Conservation (phyloP, 768 basidiomycete species). For the Termitomyces sp. region DNA sequence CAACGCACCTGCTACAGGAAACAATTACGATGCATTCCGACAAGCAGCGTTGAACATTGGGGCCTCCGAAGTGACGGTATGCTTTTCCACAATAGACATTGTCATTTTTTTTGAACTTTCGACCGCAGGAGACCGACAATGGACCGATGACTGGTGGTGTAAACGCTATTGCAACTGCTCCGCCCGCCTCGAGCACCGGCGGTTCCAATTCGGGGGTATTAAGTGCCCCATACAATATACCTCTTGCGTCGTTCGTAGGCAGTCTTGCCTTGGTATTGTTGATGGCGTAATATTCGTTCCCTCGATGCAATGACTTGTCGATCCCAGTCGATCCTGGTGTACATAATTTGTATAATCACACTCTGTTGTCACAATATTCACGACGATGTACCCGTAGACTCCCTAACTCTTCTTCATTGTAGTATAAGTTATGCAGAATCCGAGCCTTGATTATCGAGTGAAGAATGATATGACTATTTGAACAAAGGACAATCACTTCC, state of each 20-base stretch:
- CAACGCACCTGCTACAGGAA: constrained; percentile 45
- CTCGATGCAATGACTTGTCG: background rate
- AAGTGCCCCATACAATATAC: background rate
- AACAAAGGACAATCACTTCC: constrained; percentile 1
- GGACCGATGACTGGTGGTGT: constrained; percentile 43
- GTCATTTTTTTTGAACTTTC: background rate
- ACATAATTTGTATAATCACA: background rate
- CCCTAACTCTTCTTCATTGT: background rate
- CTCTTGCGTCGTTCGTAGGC: constrained; percentile 7
- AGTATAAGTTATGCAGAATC: background rate
- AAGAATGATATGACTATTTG: background rate
- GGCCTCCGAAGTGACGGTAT: constrained; percentile 31
- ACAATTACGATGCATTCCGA: constrained; percentile 41
- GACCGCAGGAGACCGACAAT: constrained; percentile 31
- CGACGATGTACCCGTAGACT: background rate
- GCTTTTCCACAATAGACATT: background rate
- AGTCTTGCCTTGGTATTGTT: background rate
- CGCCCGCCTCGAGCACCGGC: constrained; percentile 21
- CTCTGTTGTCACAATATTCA: background rate
- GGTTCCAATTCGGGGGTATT: constrained; percentile 1
- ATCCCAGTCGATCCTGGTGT: background rate
- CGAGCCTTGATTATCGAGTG: background rate
- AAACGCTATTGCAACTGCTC: constrained; percentile 33
- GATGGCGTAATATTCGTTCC: background rate
- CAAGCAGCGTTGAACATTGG: constrained; percentile 41